Evolutionary conservation across 2,329 filamentous ascomycete genomes (phyloP).

Genomic region (Fusarium verrucosum): DNA sequence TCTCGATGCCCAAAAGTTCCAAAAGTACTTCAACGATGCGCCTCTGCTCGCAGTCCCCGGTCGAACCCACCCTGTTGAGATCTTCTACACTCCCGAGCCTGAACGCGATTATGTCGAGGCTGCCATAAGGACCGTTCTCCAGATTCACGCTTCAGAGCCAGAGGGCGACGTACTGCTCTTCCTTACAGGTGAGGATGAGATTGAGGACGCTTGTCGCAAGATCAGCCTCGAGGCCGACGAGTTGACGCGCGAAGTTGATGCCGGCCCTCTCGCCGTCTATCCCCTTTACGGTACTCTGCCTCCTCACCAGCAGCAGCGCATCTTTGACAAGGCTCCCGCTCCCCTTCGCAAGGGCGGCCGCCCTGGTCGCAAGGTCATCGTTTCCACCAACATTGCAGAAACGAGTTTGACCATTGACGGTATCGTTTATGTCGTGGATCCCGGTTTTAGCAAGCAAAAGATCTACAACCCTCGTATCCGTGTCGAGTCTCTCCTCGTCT

Average conservation of each 20-base stretch:
- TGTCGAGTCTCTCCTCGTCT: constrained; percentile 96
- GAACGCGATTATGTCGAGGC: constrained; percentile 98
- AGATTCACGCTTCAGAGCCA: constrained; percentile 92
- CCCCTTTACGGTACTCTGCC: constrained; percentile 94
- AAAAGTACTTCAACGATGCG: constrained; percentile 94
- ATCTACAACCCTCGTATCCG: constrained; percentile 97
- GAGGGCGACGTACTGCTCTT: constrained; percentile 96
- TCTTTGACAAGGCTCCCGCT: constrained; percentile 88
- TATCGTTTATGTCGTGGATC: constrained; percentile 99
- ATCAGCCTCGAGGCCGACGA: constrained; percentile 92
- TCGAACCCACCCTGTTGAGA: constrained; percentile 94
- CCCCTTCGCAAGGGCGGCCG: constrained; percentile 78
- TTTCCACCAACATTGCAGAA: constrained; percentile 98
- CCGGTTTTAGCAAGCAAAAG: constrained; percentile 99
- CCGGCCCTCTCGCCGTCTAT: constrained; percentile 88
- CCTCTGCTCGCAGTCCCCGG: constrained; percentile 93
- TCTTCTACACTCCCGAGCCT: constrained; percentile 97
- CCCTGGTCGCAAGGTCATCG: constrained; percentile 91
- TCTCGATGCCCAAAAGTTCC: constrained; percentile 96
- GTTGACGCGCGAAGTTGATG: constrained; percentile 88
- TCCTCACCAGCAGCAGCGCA: constrained; percentile 90
- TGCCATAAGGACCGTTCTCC: constrained; percentile 90
- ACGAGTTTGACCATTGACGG: constrained; percentile 97
- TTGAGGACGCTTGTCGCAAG: constrained; percentile 94
- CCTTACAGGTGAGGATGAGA: constrained; percentile 97